Conservation (phyloP, 78 protist genomes). For the Polysphondylium violaceum region DNA sequence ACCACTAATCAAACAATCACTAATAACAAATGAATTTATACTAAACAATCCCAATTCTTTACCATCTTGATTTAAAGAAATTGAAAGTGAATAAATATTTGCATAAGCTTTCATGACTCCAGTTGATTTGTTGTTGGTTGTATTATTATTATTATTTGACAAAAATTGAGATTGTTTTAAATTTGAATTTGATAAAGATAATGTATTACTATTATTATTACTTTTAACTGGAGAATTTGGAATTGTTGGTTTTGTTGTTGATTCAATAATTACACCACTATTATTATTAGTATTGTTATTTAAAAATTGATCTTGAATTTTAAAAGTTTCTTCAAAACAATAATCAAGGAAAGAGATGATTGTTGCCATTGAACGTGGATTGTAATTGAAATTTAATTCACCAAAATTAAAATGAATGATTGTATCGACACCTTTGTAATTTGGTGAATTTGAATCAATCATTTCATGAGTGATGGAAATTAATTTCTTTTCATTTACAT, state of each 20-base stretch:
- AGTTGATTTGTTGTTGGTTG: not conserved
- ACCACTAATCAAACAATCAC: constrained; percentile 52
- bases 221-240: no score
- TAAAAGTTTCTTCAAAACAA: constrained; percentile 66
- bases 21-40: constrained; percentile 39
- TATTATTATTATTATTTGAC: not conserved
- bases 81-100: constrained; percentile 51
- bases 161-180: not conserved
- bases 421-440: constrained; percentile 30
- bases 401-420: constrained; percentile 50
- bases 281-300: not conserved
- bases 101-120: constrained; percentile 53
- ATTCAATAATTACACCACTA: not conserved
- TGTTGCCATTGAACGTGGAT: constrained; percentile 61
- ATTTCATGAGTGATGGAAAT: constrained; percentile 42
- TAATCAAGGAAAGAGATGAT: constrained; percentile 37
- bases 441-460: constrained; percentile 62
- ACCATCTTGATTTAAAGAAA: constrained; percentile 58
- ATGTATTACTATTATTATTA: no score
- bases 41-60: constrained; percentile 53
- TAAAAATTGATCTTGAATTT: constrained; percentile 40
- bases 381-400: constrained; percentile 62
- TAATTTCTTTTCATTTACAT: not conserved
- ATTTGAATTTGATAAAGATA: not conserved
- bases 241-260: not conserved